Evolutionary conservation across 1,139 yeast genomes (phyloP), one percentile per base, ranked within the genome.

Genomic region (Zygosaccharomyces sapae): DNA sequence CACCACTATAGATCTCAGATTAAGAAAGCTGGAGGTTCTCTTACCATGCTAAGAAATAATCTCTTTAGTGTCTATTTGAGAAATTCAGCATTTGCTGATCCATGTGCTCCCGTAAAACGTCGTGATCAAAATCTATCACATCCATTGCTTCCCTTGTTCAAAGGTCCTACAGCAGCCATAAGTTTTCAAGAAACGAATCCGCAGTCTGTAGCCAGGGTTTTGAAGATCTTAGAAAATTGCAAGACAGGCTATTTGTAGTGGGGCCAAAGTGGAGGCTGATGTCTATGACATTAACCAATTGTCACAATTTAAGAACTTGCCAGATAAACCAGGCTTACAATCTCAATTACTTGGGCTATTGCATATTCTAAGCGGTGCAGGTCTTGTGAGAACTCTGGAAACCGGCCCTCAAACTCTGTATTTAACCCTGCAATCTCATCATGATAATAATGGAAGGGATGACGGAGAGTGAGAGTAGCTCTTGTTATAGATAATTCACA

Each of bases 141-240:
- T 63, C 95, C 95, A 7, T 70, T 90, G 55, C 65, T 76, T 33
- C 81, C 83, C 19, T 73, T 89, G 52, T 75, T 90, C 50, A 72
- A 71, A 53, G 97, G 97, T 4, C 96, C 97, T 24, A 83, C 96
- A 1, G 95, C 92, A 1, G 74, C 86, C n/a, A 80, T 90, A 47
- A 67, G 84, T 19, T 75, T 88, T 52, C 78, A 80, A 36, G 78
- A 76, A 51, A 73, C 86, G 44, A 83, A 87, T 55, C 96, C 97
- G n/a, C 61, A 69, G 16, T 70, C 71, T 24, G 88, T 89, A 8
- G 77, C 78, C 35, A 72, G 73, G 47, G 79, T 86, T 6, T 69
- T 86, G 57, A 83, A 78, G 61, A 65, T 80, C 35, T 65, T 89
- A 48, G 83, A 80, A 57, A 57, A 16, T 78, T 85, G 41, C 81